Percentiles rank a stretch among this genome's conserved stretches.
These are phyloP conservation scores for Nannochloropsis oceanica DNA, from an alignment of 108 stramenopile species.

Conservation along the genomic window DNA sequence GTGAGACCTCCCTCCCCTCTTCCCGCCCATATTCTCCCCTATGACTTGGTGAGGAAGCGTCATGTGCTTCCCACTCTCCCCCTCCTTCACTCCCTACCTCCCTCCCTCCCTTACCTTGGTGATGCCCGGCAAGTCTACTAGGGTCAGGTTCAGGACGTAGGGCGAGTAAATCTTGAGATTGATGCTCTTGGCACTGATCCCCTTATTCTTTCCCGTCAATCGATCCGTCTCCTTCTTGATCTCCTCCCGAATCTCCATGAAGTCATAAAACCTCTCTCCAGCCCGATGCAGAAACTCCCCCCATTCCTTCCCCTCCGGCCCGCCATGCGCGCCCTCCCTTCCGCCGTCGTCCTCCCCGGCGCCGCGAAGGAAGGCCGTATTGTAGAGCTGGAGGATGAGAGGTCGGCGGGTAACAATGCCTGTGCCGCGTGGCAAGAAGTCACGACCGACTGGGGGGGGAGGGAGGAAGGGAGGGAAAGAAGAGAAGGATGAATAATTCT, in stretches of 20 bases:
- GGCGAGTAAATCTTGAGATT: constrained; percentile 84
- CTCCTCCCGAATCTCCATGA: constrained; percentile 72
- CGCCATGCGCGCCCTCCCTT: background rate
- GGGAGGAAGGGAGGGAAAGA: background rate
- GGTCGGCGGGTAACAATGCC: constrained; percentile 96
- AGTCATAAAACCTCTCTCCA: constrained; percentile 62
- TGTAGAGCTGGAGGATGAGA: constrained; percentile 60
- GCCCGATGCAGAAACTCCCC: constrained; percentile 91
- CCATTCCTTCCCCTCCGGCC: constrained; percentile 51
- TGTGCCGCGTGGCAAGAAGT: constrained; percentile 85
- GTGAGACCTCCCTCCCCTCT: background rate
- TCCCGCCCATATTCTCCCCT: background rate
- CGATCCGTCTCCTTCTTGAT: constrained; percentile 84
- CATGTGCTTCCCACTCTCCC: too few species aligned
- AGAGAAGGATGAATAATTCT: background rate
- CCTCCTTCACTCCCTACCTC: background rate
- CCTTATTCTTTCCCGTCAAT: constrained; percentile 76
- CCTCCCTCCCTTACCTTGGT: constrained; percentile 20
- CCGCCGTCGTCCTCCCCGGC: background rate
- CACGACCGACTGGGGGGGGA: constrained; percentile 42
- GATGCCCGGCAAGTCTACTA: constrained; percentile 93
- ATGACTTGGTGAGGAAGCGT: too few species aligned
- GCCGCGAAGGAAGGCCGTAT: constrained; percentile 2
- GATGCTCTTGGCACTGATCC: constrained; percentile 73
- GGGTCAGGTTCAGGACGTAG: constrained; percentile 79